phyloP scores from a whole-genome alignment of 2,329 filamentous ascomycete genomes.

The Cladosporium sp. region DNA sequence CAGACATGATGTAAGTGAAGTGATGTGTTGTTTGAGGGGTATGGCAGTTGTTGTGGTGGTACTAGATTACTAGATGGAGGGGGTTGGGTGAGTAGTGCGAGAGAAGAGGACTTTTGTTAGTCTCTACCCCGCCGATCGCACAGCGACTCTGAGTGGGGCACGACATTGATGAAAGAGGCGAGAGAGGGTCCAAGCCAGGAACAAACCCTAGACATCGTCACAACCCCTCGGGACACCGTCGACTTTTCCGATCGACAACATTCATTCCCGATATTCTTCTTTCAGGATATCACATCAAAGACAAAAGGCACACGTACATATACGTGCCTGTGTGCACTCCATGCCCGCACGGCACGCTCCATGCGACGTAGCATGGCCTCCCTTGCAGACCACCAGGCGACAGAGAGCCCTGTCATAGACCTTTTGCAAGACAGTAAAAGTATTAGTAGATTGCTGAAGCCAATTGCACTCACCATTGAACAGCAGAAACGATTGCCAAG shows the following conservation, averaged over 20 bases:
- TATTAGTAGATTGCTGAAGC: background rate
- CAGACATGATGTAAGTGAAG: slow-evolving; percentile 24
- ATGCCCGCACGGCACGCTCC: background rate
- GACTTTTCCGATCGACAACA: background rate
- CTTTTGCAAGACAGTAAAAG: background rate
- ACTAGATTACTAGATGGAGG: background rate
- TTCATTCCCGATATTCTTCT: background rate
- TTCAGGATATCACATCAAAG: background rate
- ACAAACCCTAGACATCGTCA: background rate
- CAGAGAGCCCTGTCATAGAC: background rate
- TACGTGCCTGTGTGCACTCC: background rate
- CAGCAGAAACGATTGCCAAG: background rate
- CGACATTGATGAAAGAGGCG: background rate
- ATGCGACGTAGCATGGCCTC: background rate
- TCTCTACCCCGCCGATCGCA: slow-evolving; percentile 7
- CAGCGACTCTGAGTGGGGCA: background rate
- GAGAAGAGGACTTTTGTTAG: background rate
- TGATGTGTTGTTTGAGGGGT: background rate
- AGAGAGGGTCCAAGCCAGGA: background rate
- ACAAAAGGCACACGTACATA: background rate
- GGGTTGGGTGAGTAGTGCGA: background rate
- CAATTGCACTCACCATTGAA: background rate
- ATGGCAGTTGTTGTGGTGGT: background rate
- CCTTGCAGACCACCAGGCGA: background rate
- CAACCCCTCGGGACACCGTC: background rate